Base-by-base conservation (phyloP, 1,284 basidiomycete species). In the Peniophora sp. region DNA sequence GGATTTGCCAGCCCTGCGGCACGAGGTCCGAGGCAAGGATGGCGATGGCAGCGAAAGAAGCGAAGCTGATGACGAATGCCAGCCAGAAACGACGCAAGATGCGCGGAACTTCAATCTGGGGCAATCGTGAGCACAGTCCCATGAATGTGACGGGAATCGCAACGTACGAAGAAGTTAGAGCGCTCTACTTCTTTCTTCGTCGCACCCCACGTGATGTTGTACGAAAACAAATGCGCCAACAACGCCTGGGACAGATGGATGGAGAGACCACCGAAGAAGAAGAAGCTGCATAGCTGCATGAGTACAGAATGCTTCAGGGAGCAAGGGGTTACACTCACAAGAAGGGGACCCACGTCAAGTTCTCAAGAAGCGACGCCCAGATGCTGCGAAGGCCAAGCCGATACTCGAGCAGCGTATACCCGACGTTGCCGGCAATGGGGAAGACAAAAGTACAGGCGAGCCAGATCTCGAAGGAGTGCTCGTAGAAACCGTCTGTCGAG, bases 151-250 rank as follows among this genome's bases (percentile, higher is more conserved):
- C 27, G 27, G 5, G 27, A 5, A 32, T 6, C 12, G 27, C 5
- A 12, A 32, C 27, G 27, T 32, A 32, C 27, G 79, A 89, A 93
- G 72, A 93, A 92, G 65, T 92, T 92, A 14, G 83, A 88, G 49
- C 80, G 74, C 64, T 88, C 83, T 49, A 88, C 85, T 62, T 90
- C 88, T 71, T 89, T 89, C 64, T 79, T 83, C 2, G 85, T 88
- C 20, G 85, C 85, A 12, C 78, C 79, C 87, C 87, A 92, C 10
- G 76, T 79, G 72, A 93, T 93, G 66, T 92, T 82, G 67, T 88
- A 89, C 2, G 87, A 88, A 65, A 92, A 82, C 50, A 90, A 54
- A 63, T 94, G 91, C 0, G 88, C 81, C n/a, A 90, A 72, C 18
- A 93, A 70, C 0, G 90, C 87, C 34, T 78, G 74, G 3, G 81